Base-by-base conservation (phyloP, 2,329 filamentous ascomycete species). In the Cladorrhinum sp. region DNA sequence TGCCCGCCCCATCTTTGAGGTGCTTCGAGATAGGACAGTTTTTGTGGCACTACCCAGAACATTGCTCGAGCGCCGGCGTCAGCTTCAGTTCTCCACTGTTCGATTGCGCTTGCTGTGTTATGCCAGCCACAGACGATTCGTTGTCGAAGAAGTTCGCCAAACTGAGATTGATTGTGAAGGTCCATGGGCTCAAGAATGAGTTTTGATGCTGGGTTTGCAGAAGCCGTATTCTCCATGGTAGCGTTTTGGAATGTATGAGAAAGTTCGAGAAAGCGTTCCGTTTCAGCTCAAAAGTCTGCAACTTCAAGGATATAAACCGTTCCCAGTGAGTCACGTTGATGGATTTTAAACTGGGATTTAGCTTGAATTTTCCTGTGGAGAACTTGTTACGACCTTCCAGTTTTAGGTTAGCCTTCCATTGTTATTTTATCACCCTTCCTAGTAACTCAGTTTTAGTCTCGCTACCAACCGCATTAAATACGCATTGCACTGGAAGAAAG, bases 91-190 rank as follows among this genome's bases (percentile, higher is more conserved):
- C 60, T 38, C 60, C 55, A 59, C n/a, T 16, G 13, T 20, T 52
- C 55, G 38, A 62, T 50, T n/a, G 13, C n/a, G 1, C 20, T 20
- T 18, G 10, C 12, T 3, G 41, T 50, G 23, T 56, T n/a, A 41
- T 52, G 16, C 60, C 60, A 62, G 22, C 60, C 60, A 48, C 60
- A 62, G 51, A 62, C 24, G 9, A 52, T 20, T 22, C 60, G 55
- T 50, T 62, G 60, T 12, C 36, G 55, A 12, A 58, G 60, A 24
- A 62, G 60, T 23, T 58, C 60, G 13, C 53, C 32, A 48, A 62
- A 62, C 16, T 62, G 49, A n/a, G 27, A 13, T 13, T 13, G 9
- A 9, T 58, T 12, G 52, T 62, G 55, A 13, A 62, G 56, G 45
- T 59, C 16, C 13, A 62, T 59, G 8, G 56, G 45, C 20, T 58